Evolutionary conservation across 345 rosid genomes (phyloP), one percentile per base, ranked within the genome.

Genomic region (Eucalyptus virginea): DNA sequence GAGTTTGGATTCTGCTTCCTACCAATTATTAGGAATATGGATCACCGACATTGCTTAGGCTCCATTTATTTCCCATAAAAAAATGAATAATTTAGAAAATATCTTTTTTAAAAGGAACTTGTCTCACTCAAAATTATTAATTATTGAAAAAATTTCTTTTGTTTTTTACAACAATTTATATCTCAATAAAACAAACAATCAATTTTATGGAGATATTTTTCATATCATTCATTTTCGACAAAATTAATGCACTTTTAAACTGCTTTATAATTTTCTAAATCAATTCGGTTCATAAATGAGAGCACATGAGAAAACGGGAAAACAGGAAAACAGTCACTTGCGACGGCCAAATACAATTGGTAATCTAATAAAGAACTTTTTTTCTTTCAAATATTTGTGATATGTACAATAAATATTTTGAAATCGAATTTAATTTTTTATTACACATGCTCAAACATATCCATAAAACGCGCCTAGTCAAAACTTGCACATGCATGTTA

Each of bases 101-200:
- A 52, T 19, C 1, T 37, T 3, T 34, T 23, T 4, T 10, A 0
- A 72, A 37, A 77, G 1, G 9, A 77, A 0, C 2, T 77, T 7
- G 3, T 14, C 4, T 77, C 16, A 13, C 17, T 77, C 44, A 14
- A 40, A 40, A 77, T 40, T 5, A 40, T 77, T 23, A 37, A 10
- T 23, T 1, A 21, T 1, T 21, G 5, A 0, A 21, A 40, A 40
- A 23, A 21, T 21, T 77, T 7, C 7, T 40, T 37, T 77, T 7
- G 1, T 77, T 77, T 37, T 21, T 8, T 52, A 52, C 21, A 52
- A 21, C 1, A 40, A 77, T 24, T 77, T 37, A 21, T 40, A 4
- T 40, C 0, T 21, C 7, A 40, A 77, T 21, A 2, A 40, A 11
- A 1, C 1, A 77, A 11, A 6, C 0, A 1, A 77, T 6, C 16